Conservation (phyloP, 2,329 filamentous ascomycete species). For the Aspergillus texensis region DNA sequence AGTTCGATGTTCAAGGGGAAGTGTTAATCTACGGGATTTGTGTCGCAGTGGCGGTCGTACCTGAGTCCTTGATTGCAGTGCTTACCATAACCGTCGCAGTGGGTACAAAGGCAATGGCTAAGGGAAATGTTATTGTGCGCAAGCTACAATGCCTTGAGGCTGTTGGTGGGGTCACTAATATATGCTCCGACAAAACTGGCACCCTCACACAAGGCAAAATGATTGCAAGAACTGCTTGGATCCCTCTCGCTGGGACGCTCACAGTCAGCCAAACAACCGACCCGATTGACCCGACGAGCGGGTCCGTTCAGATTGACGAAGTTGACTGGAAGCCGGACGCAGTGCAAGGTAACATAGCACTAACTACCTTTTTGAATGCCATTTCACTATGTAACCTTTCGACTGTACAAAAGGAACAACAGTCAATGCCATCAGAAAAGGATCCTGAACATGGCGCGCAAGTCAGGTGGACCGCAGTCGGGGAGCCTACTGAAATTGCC, state of each 20-base stretch:
- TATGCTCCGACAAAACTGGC: constrained; percentile 62
- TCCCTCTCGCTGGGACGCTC: constrained; percentile 56
- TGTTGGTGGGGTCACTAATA: constrained; percentile 60
- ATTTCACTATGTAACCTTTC: constrained; percentile 61
- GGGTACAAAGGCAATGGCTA: constrained; percentile 57
- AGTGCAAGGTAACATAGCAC: constrained; percentile 32
- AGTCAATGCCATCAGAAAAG: constrained; percentile 7
- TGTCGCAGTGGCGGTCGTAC: constrained; percentile 64
- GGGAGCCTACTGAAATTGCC: constrained; percentile 69
- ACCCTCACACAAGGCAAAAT: constrained; percentile 60
- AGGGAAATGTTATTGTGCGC: constrained; percentile 56
- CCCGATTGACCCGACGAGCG: constrained; percentile 59
- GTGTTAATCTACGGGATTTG: constrained; percentile 63
- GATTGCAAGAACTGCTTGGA: constrained; percentile 62
- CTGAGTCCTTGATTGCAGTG: constrained; percentile 65
- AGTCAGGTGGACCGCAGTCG: constrained; percentile 58
- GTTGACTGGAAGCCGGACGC: constrained; percentile 33
- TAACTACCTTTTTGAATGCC: constrained; percentile 56
- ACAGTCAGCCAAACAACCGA: constrained; percentile 56
- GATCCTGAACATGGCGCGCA: constrained; percentile 24
- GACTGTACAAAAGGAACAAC: constrained; percentile 47
- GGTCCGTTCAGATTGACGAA: constrained; percentile 45
- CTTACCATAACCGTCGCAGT: constrained; percentile 64
- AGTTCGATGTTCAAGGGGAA: constrained; percentile 58
- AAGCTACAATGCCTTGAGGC: constrained; percentile 59